phyloP scores from a whole-genome alignment of 257 asterid genomes.

The Datura wrightii region DNA sequence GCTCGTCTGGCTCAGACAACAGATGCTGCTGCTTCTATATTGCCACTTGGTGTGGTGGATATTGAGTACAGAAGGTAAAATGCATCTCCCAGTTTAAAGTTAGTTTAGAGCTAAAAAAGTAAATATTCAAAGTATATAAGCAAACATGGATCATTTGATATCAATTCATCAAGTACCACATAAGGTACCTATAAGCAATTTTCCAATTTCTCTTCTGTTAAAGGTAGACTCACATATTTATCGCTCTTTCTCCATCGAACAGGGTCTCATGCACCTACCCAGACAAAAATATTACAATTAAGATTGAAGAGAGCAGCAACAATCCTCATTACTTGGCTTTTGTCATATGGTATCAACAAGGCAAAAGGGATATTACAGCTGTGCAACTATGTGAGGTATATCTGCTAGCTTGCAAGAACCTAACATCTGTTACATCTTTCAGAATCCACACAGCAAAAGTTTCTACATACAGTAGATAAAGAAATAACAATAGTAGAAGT shows the following conservation, averaged over 20 bases:
- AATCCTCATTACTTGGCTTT: constrained; percentile 80
- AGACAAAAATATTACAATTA: constrained; percentile 63
- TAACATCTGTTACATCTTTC: background rate
- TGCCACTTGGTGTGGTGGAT: constrained; percentile 65
- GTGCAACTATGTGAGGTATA: constrained; percentile 86
- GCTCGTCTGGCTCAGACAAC: constrained; percentile 69
- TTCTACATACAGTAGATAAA: background rate
- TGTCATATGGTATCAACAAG: constrained; percentile 81
- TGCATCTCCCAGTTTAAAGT: background rate
- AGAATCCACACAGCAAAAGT: background rate
- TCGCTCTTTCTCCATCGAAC: constrained; percentile 27
- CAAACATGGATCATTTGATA: background rate
- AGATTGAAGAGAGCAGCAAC: constrained; percentile 73
- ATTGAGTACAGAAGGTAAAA: constrained; percentile 68
- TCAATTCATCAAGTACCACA: background rate
- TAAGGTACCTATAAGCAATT: background rate
- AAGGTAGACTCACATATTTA: background rate
- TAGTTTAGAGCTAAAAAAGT: background rate
- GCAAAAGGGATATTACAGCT: constrained; percentile 72
- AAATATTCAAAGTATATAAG: background rate
- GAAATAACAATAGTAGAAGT: background rate
- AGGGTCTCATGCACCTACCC: constrained; percentile 90
- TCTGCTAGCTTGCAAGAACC: constrained; percentile 17
- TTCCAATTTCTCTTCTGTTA: background rate
- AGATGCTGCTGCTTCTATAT: constrained; percentile 63